Conservation (phyloP, 1,284 basidiomycete genomes). For the Sanguinoderma infundibulare region DNA sequence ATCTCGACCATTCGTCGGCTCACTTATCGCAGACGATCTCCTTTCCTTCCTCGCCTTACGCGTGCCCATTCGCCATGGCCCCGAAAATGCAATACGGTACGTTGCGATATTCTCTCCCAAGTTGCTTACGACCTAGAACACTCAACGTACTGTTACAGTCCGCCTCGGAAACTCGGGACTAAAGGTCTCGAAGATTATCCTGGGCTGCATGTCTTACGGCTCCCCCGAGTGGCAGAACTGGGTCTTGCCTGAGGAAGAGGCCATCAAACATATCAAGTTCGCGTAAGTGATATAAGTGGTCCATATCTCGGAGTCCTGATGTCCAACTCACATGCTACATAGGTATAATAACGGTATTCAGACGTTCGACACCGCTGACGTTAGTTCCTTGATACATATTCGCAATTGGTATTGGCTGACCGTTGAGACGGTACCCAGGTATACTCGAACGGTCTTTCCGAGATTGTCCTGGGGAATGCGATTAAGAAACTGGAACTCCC, state of each 20-base stretch:
- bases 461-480: slow-evolving; percentile 60
- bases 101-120: no score
- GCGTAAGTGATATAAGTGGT: slow-evolving; percentile 39
- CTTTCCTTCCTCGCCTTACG: no score
- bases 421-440: slow-evolving; percentile 18
- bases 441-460: slow-evolving; percentile 49
- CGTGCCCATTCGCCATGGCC: neutral
- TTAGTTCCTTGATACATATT: slow-evolving; percentile 13
- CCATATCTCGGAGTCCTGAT: neutral
- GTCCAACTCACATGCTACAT: no score
- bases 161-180: slow-evolving; percentile 51
- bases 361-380: slow-evolving; percentile 56
- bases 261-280: slow-evolving; percentile 40
- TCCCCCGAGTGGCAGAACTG: slow-evolving; percentile 39
- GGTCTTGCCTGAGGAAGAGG: slow-evolving; percentile 47
- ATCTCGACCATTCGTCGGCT: neutral
- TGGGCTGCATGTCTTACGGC: slow-evolving; percentile 50
- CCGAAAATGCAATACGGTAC: neutral
- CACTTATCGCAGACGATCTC: no score
- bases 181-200: slow-evolving; percentile 47
- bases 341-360: slow-evolving; percentile 47
- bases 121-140: no score
- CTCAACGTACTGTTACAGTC: slow-evolving; percentile 30
- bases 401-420: neutral
- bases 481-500: slow-evolving; percentile 57